phyloP scores from a whole-genome alignment of 2,329 filamentous ascomycete species.

The Penicillium polonicum region DNA sequence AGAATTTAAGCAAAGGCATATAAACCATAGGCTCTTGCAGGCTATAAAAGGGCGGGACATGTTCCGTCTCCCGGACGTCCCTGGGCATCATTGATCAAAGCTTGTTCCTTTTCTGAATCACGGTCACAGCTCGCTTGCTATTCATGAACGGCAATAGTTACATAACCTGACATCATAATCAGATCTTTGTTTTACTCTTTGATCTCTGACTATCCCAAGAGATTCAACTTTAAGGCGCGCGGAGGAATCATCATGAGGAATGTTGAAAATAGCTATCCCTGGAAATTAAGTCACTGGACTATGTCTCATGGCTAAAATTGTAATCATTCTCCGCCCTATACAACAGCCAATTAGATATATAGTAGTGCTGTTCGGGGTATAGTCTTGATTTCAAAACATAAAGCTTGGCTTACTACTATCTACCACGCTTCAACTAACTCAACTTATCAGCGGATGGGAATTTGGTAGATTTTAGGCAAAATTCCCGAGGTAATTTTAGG shows the following conservation, averaged over 20 bases:
- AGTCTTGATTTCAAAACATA: not conserved
- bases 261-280: slow-evolving; percentile 6
- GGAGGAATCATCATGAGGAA: not conserved
- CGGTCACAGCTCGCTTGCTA: not conserved
- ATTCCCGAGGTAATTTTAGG: not conserved
- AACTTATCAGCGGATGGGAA: not conserved
- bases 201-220: not conserved
- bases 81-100: not conserved
- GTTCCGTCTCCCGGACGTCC: not conserved
- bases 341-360: not conserved
- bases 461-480: not conserved
- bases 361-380: not conserved
- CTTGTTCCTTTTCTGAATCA: not conserved
- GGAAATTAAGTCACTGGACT: not conserved
- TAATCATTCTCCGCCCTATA: not conserved
- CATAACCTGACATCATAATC: not conserved
- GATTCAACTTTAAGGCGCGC: not conserved
- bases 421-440: not conserved
- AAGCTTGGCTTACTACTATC: not conserved
- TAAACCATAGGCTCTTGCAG: not conserved
- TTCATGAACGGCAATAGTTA: too few species aligned
- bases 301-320: not conserved
- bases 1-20: not conserved
- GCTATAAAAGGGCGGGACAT: not conserved
- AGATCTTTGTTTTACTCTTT: not conserved